These are phyloP conservation scores for Aspergillus aculeatus DNA, from an alignment of 2,329 filamentous ascomycete species.

Conservation along the genomic window DNA sequence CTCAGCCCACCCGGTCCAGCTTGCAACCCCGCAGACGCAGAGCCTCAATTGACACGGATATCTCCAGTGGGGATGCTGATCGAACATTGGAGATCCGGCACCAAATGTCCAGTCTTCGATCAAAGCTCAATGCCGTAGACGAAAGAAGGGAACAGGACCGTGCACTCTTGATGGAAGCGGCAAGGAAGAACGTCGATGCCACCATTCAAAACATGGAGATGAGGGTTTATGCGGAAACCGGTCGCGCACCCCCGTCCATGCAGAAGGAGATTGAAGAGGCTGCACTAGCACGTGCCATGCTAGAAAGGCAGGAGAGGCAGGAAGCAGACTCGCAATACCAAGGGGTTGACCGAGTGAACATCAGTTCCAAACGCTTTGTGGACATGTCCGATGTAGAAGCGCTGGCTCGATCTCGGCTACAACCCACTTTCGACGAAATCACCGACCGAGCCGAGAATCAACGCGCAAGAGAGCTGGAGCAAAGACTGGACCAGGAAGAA, in stretches of 20 bases:
- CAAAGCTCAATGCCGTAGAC: constrained; percentile 53
- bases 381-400: constrained; percentile 74
- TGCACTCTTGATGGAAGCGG: constrained; percentile 70
- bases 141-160: constrained; percentile 65
- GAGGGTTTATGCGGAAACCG: constrained; percentile 72
- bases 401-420: constrained; percentile 73
- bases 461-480: constrained; percentile 63
- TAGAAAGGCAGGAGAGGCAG: constrained; percentile 52
- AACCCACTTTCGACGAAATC: constrained; percentile 83
- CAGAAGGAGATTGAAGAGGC: constrained; percentile 77
- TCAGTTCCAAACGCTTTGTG: constrained; percentile 80
- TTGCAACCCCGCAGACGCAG: constrained; percentile 60
- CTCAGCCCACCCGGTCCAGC: constrained; percentile 45
- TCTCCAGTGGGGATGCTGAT: constrained; percentile 62
- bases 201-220: constrained; percentile 79
- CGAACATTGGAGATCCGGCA: constrained; percentile 70
- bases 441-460: constrained; percentile 73
- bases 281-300: constrained; percentile 65
- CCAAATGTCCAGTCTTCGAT: constrained; percentile 77
- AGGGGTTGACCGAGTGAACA: constrained; percentile 58
- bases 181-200: constrained; percentile 81
- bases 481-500: constrained; percentile 63
- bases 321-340: constrained; percentile 61
- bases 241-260: constrained; percentile 67
- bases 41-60: constrained; percentile 64